Evolutionary conservation across 805 yeast genomes (phyloP).

Genomic region (Vanderwaltozyma tropicalis): DNA sequence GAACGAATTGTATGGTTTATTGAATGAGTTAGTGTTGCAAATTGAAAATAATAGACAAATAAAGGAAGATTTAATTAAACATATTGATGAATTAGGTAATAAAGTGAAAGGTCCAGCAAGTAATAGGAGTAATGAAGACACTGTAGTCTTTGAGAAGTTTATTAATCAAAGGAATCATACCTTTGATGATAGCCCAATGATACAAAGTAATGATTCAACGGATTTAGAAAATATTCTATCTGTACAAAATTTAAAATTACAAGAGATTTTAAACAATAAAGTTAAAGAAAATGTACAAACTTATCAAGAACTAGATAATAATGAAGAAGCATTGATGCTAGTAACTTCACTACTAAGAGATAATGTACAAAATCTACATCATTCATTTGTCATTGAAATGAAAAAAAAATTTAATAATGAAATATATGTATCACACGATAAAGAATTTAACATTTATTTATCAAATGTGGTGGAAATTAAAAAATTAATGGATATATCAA

Average conservation of each 20-base stretch:
- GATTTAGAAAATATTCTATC: background rate
- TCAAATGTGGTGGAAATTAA: constrained; percentile 5
- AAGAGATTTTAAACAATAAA: constrained; percentile 1
- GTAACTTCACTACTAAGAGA: background rate
- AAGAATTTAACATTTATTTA: constrained; percentile 10
- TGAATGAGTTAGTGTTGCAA: background rate
- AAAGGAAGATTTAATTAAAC: background rate
- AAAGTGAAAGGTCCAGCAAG: background rate
- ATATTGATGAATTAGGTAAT: background rate
- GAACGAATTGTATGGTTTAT: constrained; percentile 1
- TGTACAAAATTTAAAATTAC: constrained; percentile 10
- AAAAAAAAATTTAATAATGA: constrained; percentile 6
- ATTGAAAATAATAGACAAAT: background rate
- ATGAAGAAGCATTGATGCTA: background rate
- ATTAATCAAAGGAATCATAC: background rate
- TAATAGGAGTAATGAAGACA: background rate
- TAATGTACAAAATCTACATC: background rate
- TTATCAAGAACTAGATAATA: background rate
- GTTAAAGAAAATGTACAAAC: background rate
- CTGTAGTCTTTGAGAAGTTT: background rate
- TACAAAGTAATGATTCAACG: background rate
- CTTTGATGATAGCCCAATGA: background rate
- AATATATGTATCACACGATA: constrained; percentile 11
- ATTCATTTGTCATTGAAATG: background rate
- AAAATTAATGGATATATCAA: background rate